Conservation (phyloP, 352 stramenopile species). For the Blastocystis sp. region DNA sequence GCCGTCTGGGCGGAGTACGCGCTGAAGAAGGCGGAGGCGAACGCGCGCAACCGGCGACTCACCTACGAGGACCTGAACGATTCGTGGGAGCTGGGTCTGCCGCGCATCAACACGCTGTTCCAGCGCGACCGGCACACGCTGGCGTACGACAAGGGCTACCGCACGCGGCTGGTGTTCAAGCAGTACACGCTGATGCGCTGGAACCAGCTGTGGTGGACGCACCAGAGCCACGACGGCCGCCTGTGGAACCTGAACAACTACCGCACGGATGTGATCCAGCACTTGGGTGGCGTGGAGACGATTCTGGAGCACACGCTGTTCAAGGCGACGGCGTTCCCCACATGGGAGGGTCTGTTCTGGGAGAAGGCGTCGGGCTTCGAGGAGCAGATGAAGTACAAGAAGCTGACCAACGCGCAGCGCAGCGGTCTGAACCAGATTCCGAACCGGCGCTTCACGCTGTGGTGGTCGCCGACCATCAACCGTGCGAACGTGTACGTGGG, state of each 20-base stretch:
- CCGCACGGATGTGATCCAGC: constrained; percentile 99
- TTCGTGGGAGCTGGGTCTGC: constrained; percentile 97
- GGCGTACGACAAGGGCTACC: constrained; percentile 99
- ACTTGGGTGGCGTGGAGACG: constrained; percentile 95
- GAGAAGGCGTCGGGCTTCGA: constrained; percentile 94
- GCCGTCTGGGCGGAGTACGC: constrained; percentile 91
- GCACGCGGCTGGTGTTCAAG: constrained; percentile 96
- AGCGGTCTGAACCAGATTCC: constrained; percentile 99
- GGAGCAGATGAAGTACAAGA: constrained; percentile 97
- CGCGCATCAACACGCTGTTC: constrained; percentile 91
- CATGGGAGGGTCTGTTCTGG: constrained; percentile 99
- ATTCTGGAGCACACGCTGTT: constrained; percentile 99
- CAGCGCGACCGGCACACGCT: constrained; percentile 97
- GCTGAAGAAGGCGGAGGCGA: constrained; percentile 84
- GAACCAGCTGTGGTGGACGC: constrained; percentile 99
- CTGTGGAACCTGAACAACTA: constrained; percentile 99
- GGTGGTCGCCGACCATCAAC: constrained; percentile 99
- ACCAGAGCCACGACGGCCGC: constrained; percentile 96
- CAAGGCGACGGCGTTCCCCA: constrained; percentile 99
- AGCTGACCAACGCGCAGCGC: constrained; percentile 98
- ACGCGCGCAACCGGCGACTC: constrained; percentile 94
- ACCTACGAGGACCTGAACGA: constrained; percentile 99
- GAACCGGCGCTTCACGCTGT: constrained; percentile 98
- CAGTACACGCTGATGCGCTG: constrained; percentile 93
- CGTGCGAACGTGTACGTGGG: constrained; percentile 99